phyloP scores from a whole-genome alignment of 1,139 yeast genomes.

The Wickerhamomyces sp. region DNA sequence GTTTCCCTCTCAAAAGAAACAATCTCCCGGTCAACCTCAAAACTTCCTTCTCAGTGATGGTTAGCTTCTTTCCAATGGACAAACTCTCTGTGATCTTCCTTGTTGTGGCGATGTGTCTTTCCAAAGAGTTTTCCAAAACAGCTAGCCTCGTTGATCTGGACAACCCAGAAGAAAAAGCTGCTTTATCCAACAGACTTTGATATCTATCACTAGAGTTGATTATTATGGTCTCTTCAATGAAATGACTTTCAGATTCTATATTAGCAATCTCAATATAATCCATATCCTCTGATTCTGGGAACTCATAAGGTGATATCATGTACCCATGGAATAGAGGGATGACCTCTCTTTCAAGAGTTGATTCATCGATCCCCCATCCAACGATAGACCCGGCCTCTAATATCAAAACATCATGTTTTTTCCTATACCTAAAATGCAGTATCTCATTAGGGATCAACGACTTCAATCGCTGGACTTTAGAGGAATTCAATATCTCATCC shows the following conservation, averaged over 20 bases:
- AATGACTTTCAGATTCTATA: conserved; percentile 26
- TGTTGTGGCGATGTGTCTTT: conserved; percentile 58
- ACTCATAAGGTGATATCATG: conserved; percentile 45
- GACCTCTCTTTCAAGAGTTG: conserved; percentile 34
- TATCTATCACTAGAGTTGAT: conserved; percentile 45
- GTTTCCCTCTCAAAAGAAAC: conserved; percentile 69
- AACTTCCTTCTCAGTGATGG: conserved; percentile 58
- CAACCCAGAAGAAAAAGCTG: conserved; percentile 85
- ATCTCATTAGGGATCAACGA: conserved; percentile 70
- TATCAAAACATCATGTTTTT: conserved; percentile 49
- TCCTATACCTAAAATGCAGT: conserved; percentile 38
- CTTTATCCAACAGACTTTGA: conserved; percentile 62
- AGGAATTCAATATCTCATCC: conserved; percentile 29
- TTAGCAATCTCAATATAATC: conserved; percentile 63
- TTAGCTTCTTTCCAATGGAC: conserved; percentile 56
- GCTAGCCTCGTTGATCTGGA: conserved; percentile 84
- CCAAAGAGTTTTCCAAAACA: conserved; percentile 67
- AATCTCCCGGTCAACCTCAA: conserved; percentile 68
- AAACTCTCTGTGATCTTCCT: conserved; percentile 60
- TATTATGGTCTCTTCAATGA: conserved; percentile 65
- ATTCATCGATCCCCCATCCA: conserved; percentile 74
- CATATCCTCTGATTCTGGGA: conserved; percentile 77
- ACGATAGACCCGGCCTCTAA: conserved; percentile 71
- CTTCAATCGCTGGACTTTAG: conserved; percentile 9
- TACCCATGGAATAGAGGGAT: conserved; percentile 43